Evolutionary conservation across 257 asterid genomes (phyloP).

Genomic region (Linderniella brevidens): DNA sequence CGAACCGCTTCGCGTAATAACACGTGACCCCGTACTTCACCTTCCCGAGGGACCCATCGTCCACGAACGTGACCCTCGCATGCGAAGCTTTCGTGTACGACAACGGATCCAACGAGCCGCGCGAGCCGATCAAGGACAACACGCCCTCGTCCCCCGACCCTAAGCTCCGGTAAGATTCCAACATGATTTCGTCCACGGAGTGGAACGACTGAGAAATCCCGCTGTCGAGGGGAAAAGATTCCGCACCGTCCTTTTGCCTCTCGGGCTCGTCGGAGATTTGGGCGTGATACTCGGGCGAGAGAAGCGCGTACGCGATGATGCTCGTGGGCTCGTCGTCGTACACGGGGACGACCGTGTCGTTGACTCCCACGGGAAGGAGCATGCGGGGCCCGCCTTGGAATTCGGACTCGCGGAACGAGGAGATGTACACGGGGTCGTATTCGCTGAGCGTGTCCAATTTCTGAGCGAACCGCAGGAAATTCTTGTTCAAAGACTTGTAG

Average conservation of each 20-base stretch:
- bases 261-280: conserved; percentile 57
- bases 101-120: conserved; percentile 50
- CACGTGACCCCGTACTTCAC: conserved; percentile 62
- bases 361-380: conserved; percentile 57
- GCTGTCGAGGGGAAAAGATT: conserved; percentile 23
- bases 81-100: conserved; percentile 51
- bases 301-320: conserved; percentile 63
- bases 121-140: conserved; percentile 30
- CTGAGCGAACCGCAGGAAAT: conserved; percentile 30
- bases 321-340: conserved; percentile 98
- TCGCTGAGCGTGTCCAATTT: conserved; percentile 44
- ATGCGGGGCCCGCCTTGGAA: conserved; percentile 52
- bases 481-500: conserved; percentile 53
- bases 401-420: conserved; percentile 50
- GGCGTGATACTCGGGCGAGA: conserved; percentile 34
- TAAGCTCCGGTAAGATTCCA: conserved; percentile 46
- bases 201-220: conserved; percentile 31
- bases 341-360: conserved; percentile 62
- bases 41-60: conserved; percentile 57
- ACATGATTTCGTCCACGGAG: conserved; percentile 41
- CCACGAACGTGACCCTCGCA: conserved; percentile 48
- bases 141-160: conserved; percentile 61
- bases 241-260: conserved; percentile 32
- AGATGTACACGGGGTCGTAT: conserved; percentile 54
- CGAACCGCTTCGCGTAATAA: conserved; percentile 76